Evolutionary conservation across 495 filamentous ascomycete genomes (phyloP).

Genomic region (Aspergillus indologenus): DNA sequence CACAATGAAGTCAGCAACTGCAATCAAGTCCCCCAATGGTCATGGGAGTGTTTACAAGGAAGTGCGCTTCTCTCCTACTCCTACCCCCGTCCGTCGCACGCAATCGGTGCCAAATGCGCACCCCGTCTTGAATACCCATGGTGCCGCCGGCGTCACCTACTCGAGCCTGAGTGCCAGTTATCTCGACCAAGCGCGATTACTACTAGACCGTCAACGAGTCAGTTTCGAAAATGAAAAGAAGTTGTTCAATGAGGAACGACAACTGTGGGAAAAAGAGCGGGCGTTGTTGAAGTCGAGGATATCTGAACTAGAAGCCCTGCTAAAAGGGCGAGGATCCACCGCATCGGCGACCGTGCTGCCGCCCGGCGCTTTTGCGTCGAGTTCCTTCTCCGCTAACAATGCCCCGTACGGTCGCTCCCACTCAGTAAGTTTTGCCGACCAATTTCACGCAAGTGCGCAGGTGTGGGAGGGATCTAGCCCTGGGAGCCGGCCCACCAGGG

Average conservation of each 20-base stretch:
- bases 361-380: conserved; percentile 11
- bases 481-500: conserved; percentile 39
- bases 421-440: neutral
- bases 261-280: conserved; percentile 43
- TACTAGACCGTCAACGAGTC: conserved; percentile 41
- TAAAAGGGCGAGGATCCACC: conserved; percentile 23
- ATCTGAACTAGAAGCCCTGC: conserved; percentile 34
- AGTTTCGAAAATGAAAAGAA: conserved; percentile 38
- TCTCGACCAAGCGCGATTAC: conserved; percentile 39
- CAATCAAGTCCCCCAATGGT: conserved; percentile 31
- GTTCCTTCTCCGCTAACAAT: conserved; percentile 3
- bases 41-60: conserved; percentile 47
- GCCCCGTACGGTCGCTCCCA: conserved; percentile 4
- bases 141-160: conserved; percentile 13
- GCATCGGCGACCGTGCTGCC: conserved; percentile 6
- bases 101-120: conserved; percentile 37
- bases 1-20: conserved; percentile 32
- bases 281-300: conserved; percentile 37
- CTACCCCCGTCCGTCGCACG: conserved; percentile 39
- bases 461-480: conserved; percentile 47
- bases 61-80: conserved; percentile 46
- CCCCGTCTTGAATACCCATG: conserved; percentile 26
- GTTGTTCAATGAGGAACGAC: conserved; percentile 41
- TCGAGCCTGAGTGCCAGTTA: conserved; percentile 30
- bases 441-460: conserved; percentile 18